phyloP scores from a whole-genome alignment of 805 yeast species.

The Myxozyma sirexii region DNA sequence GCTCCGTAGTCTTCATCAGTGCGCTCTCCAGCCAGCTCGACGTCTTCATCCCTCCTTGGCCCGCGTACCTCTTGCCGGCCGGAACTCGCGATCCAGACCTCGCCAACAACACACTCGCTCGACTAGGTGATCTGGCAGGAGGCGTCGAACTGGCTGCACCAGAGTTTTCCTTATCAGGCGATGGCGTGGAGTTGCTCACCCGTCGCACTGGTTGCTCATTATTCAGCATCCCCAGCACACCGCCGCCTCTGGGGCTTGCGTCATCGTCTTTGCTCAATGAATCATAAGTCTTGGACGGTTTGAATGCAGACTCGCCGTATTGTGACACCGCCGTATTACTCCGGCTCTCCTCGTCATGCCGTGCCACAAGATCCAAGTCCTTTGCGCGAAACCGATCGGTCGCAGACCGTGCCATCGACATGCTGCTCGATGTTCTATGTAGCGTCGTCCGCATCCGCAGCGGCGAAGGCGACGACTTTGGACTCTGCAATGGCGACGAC shows the following conservation, averaged over 20 bases:
- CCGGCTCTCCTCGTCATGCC: conserved; percentile 9
- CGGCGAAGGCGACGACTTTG: neutral
- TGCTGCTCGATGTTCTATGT: conserved; percentile 16
- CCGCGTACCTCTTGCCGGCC: conserved; percentile 15
- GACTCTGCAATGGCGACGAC: neutral
- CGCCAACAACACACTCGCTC: neutral
- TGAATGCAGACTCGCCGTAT: conserved; percentile 19
- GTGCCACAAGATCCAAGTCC: conserved; percentile 14
- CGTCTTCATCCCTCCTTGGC: conserved; percentile 1
- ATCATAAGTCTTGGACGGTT: conserved; percentile 13
- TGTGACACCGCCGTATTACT: conserved; percentile 15
- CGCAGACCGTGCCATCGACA: conserved; percentile 13
- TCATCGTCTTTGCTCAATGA: neutral
- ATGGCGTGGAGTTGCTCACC: conserved; percentile 1
- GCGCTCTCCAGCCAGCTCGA: conserved; percentile 31
- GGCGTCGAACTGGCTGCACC: neutral
- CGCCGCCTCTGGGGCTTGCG: neutral
- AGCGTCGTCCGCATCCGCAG: conserved; percentile 5
- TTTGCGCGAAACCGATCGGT: conserved; percentile 14
- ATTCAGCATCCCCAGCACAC: neutral
- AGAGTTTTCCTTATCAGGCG: conserved; percentile 4
- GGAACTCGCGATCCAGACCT: conserved; percentile 18
- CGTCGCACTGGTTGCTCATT: conserved; percentile 5
- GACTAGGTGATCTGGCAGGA: neutral
- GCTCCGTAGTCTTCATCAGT: conserved; percentile 17